These are phyloP conservation scores for Lactarius hengduanensis DNA, from an alignment of 768 basidiomycete species.

Conservation along the genomic window DNA sequence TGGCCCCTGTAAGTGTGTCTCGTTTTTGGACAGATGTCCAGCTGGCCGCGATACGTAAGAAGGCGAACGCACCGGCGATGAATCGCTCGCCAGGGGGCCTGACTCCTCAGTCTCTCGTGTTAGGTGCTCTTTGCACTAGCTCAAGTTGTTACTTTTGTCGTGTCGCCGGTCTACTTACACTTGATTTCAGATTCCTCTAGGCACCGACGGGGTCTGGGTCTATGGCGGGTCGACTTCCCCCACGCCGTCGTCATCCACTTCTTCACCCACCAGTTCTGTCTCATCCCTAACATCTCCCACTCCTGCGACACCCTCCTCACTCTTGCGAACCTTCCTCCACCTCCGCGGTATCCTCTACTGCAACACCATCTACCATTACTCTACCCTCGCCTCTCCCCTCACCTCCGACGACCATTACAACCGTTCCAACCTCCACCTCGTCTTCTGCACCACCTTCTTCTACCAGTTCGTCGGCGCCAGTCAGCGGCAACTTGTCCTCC, in stretches of 20 bases:
- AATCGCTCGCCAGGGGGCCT: neutral
- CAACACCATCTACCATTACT: slow-evolving; percentile 9
- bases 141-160: neutral
- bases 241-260: slow-evolving; percentile 35
- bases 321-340: slow-evolving; percentile 32
- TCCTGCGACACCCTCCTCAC: slow-evolving; percentile 34
- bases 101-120: neutral
- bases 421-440: neutral
- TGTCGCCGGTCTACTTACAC: slow-evolving; percentile 1
- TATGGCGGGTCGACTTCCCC: slow-evolving; percentile 75
- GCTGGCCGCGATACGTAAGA: neutral
- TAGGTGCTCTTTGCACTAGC: neutral
- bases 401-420: slow-evolving; percentile 3
- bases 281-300: slow-evolving; percentile 32
- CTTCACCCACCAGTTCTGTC: slow-evolving; percentile 27
- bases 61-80: neutral
- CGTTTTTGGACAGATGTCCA: neutral
- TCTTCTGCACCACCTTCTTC: slow-evolving; percentile 7
- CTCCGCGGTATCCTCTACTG: slow-evolving; percentile 6
- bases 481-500: slow-evolving; percentile 5
- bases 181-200: slow-evolving; percentile 64
- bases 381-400: slow-evolving; percentile 12
- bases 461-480: neutral
- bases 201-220: slow-evolving; percentile 57
- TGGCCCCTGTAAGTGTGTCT: slow-evolving; percentile 66